A percentile compares a stretch with the other conserved stretches of the same genome.
Evolutionary conservation across 192 early-diverging fungal species (phyloP).

Genomic region (Fimicolochytrium jonesii): DNA sequence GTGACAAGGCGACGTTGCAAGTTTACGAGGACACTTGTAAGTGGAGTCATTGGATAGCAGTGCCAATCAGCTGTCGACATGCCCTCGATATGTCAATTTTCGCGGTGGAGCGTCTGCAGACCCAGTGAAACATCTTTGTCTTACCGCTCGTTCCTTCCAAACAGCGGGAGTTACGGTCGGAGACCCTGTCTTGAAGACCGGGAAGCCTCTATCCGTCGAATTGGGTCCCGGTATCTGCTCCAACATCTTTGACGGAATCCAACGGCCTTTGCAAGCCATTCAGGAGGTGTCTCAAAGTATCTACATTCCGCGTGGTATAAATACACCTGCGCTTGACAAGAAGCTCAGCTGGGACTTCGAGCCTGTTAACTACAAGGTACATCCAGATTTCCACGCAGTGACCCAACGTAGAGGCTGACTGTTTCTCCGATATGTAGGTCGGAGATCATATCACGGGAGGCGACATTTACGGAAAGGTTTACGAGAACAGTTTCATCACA

Average conservation of each 20-base stretch:
- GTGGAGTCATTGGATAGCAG: too few species aligned
- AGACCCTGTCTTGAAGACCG: slow-evolving; percentile 96
- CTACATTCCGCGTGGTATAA: slow-evolving; percentile 98
- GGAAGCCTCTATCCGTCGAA: slow-evolving; percentile 97
- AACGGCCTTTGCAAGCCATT: slow-evolving; percentile 92
- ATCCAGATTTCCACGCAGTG: not conserved
- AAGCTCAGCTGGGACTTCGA: slow-evolving; percentile 90
- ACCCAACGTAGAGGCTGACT: too few species aligned
- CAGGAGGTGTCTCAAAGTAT: slow-evolving; percentile 91
- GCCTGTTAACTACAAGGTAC: slow-evolving; percentile 83
- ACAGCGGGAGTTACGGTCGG: slow-evolving; percentile 95
- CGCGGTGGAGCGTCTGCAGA: too few species aligned
- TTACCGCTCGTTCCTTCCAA: not conserved
- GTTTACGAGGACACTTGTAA: slow-evolving; percentile 98
- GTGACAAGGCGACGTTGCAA: slow-evolving; percentile 99
- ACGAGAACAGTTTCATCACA: slow-evolving; percentile 91
- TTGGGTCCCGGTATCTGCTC: slow-evolving; percentile 92
- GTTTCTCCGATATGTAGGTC: slow-evolving; percentile 40
- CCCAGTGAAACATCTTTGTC: not conserved
- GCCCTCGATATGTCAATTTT: too few species aligned
- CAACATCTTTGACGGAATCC: slow-evolving; percentile 99
- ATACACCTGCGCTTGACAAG: slow-evolving; percentile 95
- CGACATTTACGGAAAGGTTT: slow-evolving; percentile 91
- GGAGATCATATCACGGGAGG: slow-evolving; percentile 98
- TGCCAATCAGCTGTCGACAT: too few species aligned